Evolutionary conservation across 1,139 yeast species (phyloP), one percentile per base, ranked within the genome.

Genomic region (Scheffersomyces cryptocercus): DNA sequence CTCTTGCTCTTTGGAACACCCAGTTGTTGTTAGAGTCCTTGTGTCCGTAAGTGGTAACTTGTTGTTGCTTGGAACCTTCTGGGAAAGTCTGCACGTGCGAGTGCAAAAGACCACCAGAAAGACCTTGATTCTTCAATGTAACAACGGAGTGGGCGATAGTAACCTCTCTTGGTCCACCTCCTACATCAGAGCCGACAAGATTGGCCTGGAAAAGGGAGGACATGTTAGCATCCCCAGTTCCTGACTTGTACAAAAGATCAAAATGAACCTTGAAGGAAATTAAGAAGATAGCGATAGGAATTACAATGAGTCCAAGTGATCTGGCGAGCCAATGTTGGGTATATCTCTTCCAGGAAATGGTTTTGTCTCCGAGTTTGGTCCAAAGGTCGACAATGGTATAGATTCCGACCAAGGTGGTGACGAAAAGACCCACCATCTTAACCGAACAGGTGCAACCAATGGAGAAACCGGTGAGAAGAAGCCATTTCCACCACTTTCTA

Each of bases 211-310:
- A 93, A 52, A 95, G 75, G 0, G 98, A 89, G 13, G 96, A 88
- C 99, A 95, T 95, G 59, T 87, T 87, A 39, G 97, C 95, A 64
- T 93, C 98, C 51, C 99, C 99, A 14, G 97, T 83, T 51, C 99
- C 95, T 11, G 88, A 72, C 53, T 83, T 85, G 54, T 80, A 81
- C 54, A 86, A 73, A 46, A 86, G 70, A 51, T 82, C 89, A 59
- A 86, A 86, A 64, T 86, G 95, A 47, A 85, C 69, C 58, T 85
- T 85, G 73, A 86, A 86, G 45, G 81, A 77, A 46, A 82, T 60
- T 61, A 85, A 64, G 59, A 85, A 86, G 29, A 86, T 84, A 4
- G 68, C 42, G 39, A 81, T 54, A 49, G 95, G 95, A 37, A 85
- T 66, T 15, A 82, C 53, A 46, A 86, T 82, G 54, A 86, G 72